Evolutionary conservation across 768 basidiomycete genomes (phyloP), one percentile per base, ranked within the genome.

Genomic region (Collybiopsis confluens): DNA sequence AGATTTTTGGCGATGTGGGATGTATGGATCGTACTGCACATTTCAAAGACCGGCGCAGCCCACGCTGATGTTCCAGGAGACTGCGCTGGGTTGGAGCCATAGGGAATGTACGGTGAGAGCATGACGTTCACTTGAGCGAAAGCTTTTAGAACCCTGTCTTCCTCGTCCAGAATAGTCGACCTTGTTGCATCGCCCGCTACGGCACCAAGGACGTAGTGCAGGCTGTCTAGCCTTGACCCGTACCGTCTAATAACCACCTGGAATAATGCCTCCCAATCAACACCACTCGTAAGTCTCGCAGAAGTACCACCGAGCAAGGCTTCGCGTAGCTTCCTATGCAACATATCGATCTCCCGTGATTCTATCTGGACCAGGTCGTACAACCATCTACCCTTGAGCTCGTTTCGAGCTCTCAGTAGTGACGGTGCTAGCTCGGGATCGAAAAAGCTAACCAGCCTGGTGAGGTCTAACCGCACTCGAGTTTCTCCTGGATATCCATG

Each of bases 261-360:
- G 11, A 69, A 57, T 33, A 77, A 61, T 2, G 66, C 64, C 24
- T 60, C 59, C 78, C 79, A 79, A 57, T 80, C 75, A 2, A 78
- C 52, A 0, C 67, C 68, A 46, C 70, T 76, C 9, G 56, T 60
- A 15, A 48, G 21, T 62, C 16, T 28, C 33, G 42, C 55, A 55
- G 10, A 72, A 48, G 23, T 20, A 26, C 37, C 23, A 9, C 26
- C 21, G 15, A 24, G 37, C 26, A 33, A 13, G 30, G 35, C 47
- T 21, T 37, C 35, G 13, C 35, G 47, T 21, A 48, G 33, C 33
- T 48, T 48, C 35, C 26, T 30, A 48, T 56, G 15, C 74, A 42
- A 13, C 27, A 11, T 48, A 5, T 5, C 33, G n/a, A 28, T 20
- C 5, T 48, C 46, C 18, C 26, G 23, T 13, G 5, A 15, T 9